Base-by-base conservation (phyloP, 2,329 filamentous ascomycete species). In the Didymella sp. region DNA sequence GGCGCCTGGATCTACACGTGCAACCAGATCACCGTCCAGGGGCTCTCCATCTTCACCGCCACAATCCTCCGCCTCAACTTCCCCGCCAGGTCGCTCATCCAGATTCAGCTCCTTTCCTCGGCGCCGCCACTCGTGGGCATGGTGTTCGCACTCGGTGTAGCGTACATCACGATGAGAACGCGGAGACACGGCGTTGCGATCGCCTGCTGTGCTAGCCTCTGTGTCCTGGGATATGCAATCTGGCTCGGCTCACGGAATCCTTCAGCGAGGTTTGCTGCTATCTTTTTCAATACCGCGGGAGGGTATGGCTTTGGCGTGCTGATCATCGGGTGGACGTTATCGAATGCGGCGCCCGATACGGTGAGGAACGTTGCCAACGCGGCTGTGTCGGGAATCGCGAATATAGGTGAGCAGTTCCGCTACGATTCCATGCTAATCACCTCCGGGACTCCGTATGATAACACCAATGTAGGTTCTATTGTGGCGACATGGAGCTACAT, bases 1-100 rank as follows among this genome's bases (percentile, higher is more conserved):
- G 31, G 44, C 22, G 44, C 44, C 31, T 47, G 44, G 44, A 47
- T 47, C 31, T 47, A 25, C 44, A 47, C 44, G 6, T 47, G 44
- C 31, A 47, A 47, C 15, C 44, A 47, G 21, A 47, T 47, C 33
- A 47, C 44, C 4, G 44, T 47, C 13, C 44, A 47, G 19, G 44
- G 44, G 3, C 31, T 47, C 21, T 37, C 44, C 7, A 47, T 47
- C 44, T 47, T 47, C 15, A 47, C 44, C 13, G 21, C 42, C 2
- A 45, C 42, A 19, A 38, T 47, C 15, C 31, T 47, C 6, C 30
- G 44, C 28, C 44, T 47, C 21, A 47, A 47, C 8, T 47, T 35
- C 15, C 44, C 44, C 22, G 15, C 24, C 13, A 37, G 21, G 22
- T 47, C 44, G 11, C 13, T 47, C 5, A 27, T 47, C 6, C 44